Conservation (phyloP, 1,284 basidiomycete species). For the Tilletia caries region DNA sequence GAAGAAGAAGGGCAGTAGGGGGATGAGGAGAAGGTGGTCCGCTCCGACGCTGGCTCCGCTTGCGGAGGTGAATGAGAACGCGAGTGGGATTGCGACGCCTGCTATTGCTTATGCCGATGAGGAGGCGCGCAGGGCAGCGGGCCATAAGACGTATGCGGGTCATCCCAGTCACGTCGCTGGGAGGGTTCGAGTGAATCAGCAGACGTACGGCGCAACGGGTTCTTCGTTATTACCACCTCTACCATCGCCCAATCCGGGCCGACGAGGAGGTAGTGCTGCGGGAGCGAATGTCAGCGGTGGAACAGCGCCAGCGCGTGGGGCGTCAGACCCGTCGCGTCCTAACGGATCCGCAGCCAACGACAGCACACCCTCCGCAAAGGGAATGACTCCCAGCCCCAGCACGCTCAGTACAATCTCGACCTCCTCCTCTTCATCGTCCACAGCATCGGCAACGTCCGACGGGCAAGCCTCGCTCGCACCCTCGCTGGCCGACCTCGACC, state of each 20-base stretch:
- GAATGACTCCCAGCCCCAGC: not conserved
- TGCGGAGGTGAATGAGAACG: constrained; percentile 50
- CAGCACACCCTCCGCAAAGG: too few relatives aligned
- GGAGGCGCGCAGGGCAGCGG: constrained; percentile 18
- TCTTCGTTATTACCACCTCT: not conserved
- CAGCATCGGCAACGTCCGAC: not conserved
- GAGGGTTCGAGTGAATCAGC: not conserved
- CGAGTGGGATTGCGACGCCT: constrained; percentile 47
- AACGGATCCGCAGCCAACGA: too few relatives aligned
- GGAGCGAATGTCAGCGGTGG: too few relatives aligned
- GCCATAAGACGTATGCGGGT: constrained; percentile 9
- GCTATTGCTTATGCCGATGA: constrained; percentile 35
- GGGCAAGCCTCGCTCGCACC: not conserved
- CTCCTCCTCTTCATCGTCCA: not conserved
- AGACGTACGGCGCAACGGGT: not conserved
- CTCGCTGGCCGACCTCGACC: constrained; percentile 14
- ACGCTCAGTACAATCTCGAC: not conserved
- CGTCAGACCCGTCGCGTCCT: too few relatives aligned
- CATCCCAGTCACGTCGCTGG: too few relatives aligned
- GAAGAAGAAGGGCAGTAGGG: constrained; percentile 12
- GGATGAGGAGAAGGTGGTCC: constrained; percentile 28
- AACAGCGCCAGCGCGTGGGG: too few relatives aligned
- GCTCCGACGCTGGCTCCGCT: constrained; percentile 49
- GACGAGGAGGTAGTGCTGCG: too few relatives aligned
- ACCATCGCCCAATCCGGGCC: not conserved